Base-by-base conservation (phyloP, 345 rosid genomes). In the Angophora floribunda region DNA sequence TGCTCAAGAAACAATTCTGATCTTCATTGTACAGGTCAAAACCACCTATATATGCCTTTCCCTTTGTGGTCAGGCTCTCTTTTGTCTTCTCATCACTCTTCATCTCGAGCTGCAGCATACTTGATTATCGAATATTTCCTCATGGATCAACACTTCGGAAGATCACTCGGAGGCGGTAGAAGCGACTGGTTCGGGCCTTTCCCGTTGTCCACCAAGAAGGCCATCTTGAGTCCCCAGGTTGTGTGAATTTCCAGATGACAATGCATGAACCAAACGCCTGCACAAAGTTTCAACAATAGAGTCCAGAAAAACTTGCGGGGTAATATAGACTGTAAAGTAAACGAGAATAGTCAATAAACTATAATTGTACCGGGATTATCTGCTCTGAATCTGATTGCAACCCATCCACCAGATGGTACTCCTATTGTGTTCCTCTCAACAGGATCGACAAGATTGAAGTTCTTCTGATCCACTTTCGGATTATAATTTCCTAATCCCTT, bases 191-290 rank as follows among this genome's bases (percentile, higher is more conserved):
- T 55, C 61, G 28, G 61, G 61, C 61, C 61, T 55, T 55, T 55
- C 61, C 61, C 61, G 6, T 55, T 55, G 61, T 55, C 61, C 12
- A 55, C 61, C 0, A 55, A 2, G 61, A 55, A 55, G 61, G 61
- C 61, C 61, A 55, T 55, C 61, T 55, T 55, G 61, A 55, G 61
- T 55, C 61, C 61, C 61, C 61, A 55, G 61, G 61, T 55, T 55
- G 61, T 55, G 61, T 55, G 61, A 55, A 55, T 55, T 55, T 55
- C 61, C 28, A 55, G 61, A 55, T 55, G 61, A 55, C 61, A 55
- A 55, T 55, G 61, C 61, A 55, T 55, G 90, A 97, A 96, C 99
- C 99, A 98, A 44, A 98, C 97, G 24, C 99, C 99, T 98, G 89
- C 87, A 89, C 59, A 65, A 41, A 9, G 28, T 70, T 9, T 19